Conservation (phyloP, 208 protist genomes). For the Leishmania turanica region DNA sequence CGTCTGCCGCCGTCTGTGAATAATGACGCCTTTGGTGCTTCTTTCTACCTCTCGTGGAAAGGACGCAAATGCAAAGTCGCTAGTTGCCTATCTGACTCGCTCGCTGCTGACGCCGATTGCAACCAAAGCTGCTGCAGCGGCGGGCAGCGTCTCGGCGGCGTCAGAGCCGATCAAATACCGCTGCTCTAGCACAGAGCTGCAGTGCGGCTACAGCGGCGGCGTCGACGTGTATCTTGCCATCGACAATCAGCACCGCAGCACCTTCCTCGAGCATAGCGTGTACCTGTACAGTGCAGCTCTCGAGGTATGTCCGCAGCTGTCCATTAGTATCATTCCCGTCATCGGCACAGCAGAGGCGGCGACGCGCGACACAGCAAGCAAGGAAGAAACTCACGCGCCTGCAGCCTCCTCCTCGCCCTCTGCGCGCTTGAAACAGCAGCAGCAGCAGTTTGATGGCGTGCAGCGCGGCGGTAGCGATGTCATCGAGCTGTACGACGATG, state of each 20-base stretch:
- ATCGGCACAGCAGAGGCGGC: neutral
- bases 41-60: conserved; percentile 28
- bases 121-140: neutral
- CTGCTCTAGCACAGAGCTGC: conserved; percentile 8
- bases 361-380: neutral
- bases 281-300: conserved; percentile 64
- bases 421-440: neutral
- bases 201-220: conserved; percentile 19
- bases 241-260: conserved; percentile 50
- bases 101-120: conserved; percentile 20
- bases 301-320: conserved; percentile 36
- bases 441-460: neutral
- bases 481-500: conserved; percentile 24
- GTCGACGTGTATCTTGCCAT: conserved; percentile 53
- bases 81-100: conserved; percentile 28
- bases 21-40: conserved; percentile 13
- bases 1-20: neutral
- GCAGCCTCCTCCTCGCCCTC: neutral
- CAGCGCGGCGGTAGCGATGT: neutral
- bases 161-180: conserved; percentile 10
- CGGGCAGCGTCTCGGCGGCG: neutral
- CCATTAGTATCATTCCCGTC: conserved; percentile 67
- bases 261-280: conserved; percentile 66
- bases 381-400: neutral
- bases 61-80: conserved; percentile 34